Evolutionary conservation across 805 yeast genomes (phyloP).

Genomic region (Kuraishia hungarica): DNA sequence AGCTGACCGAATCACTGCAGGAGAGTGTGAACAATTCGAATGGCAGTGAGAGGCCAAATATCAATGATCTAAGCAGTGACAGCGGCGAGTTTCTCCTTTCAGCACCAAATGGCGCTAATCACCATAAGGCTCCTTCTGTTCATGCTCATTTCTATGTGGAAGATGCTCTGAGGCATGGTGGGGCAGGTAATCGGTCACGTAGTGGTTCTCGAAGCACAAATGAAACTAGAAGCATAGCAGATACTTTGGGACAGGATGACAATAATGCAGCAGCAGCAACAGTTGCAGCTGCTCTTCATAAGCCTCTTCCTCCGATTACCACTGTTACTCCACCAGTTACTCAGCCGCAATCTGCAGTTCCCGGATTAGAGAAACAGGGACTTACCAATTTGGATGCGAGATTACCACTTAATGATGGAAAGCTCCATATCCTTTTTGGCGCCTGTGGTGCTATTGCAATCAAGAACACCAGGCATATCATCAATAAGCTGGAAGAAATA

Average conservation of each 20-base stretch:
- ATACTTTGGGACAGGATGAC: slow-evolving; percentile 2
- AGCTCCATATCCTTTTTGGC: slow-evolving; percentile 45
- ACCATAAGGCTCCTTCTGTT: slow-evolving; percentile 51
- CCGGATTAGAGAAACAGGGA: background rate
- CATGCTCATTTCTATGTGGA: slow-evolving; percentile 77
- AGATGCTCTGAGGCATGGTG: slow-evolving; percentile 50
- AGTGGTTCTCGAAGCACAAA: slow-evolving; percentile 22
- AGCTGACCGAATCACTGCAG: slow-evolving; percentile 17
- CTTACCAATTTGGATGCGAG: slow-evolving; percentile 21
- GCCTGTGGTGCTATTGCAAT: slow-evolving; percentile 52
- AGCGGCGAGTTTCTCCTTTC: background rate
- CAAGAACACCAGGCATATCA: slow-evolving; percentile 43
- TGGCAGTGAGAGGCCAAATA: background rate
- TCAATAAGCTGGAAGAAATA: slow-evolving; percentile 41
- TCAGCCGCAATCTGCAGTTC: background rate
- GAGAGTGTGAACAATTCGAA: slow-evolving; percentile 1
- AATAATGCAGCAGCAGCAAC: background rate
- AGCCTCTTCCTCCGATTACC: background rate
- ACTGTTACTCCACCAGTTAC: background rate
- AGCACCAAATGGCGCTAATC: slow-evolving; percentile 13
- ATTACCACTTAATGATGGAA: slow-evolving; percentile 44
- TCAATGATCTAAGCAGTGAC: background rate
- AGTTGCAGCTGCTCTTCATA: background rate
- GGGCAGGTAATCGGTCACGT: slow-evolving; percentile 24
- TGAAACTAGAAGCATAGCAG: slow-evolving; percentile 13